Evolutionary conservation across 2,329 filamentous ascomycete genomes (phyloP).

Genomic region (Sporothrix brasiliensis): DNA sequence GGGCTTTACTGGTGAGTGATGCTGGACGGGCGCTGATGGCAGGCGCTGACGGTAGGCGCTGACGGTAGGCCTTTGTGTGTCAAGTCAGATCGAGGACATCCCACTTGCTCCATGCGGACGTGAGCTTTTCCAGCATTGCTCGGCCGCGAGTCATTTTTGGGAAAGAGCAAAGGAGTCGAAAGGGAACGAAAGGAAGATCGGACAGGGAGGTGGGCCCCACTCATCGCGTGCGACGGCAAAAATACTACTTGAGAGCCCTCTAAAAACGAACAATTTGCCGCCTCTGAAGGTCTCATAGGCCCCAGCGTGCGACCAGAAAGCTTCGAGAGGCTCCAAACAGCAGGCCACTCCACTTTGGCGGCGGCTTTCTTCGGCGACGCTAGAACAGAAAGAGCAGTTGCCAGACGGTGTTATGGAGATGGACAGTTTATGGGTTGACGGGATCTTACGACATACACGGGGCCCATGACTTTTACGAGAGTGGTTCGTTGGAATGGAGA

Average conservation of each 20-base stretch:
- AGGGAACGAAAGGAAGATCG: neutral
- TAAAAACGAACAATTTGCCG: neutral
- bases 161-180: neutral
- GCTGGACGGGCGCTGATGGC: neutral
- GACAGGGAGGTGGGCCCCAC: slow-evolving; percentile 14
- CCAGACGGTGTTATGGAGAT: slow-evolving; percentile 6
- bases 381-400: slow-evolving; percentile 28
- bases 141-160: slow-evolving; percentile 25
- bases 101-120: slow-evolving; percentile 31
- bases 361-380: slow-evolving; percentile 13
- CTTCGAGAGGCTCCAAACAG: slow-evolving; percentile 1
- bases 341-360: neutral
- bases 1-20: too few species aligned
- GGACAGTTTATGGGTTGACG: too few species aligned
- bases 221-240: neutral
- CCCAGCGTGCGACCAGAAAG: neutral
- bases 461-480: neutral
- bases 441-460: neutral
- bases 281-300: too few species aligned
- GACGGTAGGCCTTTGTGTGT: neutral
- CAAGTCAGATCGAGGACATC: slow-evolving; percentile 18
- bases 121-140: slow-evolving; percentile 15
- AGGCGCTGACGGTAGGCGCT: neutral
- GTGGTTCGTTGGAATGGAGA: slow-evolving; percentile 13
- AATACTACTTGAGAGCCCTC: neutral